Base-by-base conservation (phyloP, 768 basidiomycete species). In the Hygrophoropsis aurantiaca region DNA sequence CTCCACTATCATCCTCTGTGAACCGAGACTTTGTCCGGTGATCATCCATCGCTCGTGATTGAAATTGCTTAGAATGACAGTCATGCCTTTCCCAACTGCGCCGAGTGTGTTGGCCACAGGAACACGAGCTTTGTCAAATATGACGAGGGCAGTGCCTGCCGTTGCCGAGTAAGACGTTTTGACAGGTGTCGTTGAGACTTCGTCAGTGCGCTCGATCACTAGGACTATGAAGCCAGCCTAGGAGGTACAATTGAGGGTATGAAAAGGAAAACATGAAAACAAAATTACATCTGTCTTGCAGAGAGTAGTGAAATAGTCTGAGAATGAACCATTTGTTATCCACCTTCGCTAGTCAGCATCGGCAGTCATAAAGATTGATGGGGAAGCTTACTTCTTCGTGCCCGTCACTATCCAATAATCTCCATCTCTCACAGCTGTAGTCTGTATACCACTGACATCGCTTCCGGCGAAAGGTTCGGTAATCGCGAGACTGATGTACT, bases 1-100 rank as follows among this genome's bases (percentile, higher is more conserved):
- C 61, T 95, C 94, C 15, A 94, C 88, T 36, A 89, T 75, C 19
- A 85, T 65, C 34, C 94, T 78, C 56, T 94, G 92, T 27, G 86
- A 80, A 34, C 85, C 73, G 50, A 90, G 74, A 41, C 82, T 84
- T 38, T 80, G 82, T 44, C 77, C 77, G 24, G 78, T 77, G 46
- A 92, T 86, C 85, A 92, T 90, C 90, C 89, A 91, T 43, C 90
- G 80, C 59, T 92, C 90, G 60, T 92, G 90, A 59, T 93, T 91
- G 65, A 92, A 91, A 69, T 92, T 92, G 60, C 79, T 85, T 18
- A 94, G 71, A 46, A 90, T 87, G 50, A 89, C 83, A 42, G 81
- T 77, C 74, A 97, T 78, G 38, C 95, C 95, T 37, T 80, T 80
- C 44, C 92, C 88, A 47, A 88, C 82, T 54, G 83, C 74, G 8